phyloP scores from a whole-genome alignment of 2,329 filamentous ascomycete species.

The Ophiocordyceps camponoti-leonardi region DNA sequence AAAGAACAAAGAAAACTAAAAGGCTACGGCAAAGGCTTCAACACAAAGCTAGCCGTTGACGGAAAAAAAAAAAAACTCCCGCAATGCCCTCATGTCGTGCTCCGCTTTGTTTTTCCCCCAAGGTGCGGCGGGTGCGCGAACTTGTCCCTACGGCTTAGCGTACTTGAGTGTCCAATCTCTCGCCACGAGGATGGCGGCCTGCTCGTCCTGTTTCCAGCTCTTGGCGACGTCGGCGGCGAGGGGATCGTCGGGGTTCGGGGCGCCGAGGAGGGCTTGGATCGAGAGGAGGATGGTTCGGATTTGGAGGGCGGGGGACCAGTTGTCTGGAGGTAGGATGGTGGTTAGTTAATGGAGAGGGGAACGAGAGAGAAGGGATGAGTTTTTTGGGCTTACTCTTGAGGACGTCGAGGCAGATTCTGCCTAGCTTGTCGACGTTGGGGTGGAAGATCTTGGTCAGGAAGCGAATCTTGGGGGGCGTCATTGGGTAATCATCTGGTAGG shows the following conservation, averaged over 20 bases:
- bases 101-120: too few species aligned
- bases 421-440: conserved; percentile 95
- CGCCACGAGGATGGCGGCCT: conserved; percentile 79
- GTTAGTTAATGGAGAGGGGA: too few species aligned
- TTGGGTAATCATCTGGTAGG: conserved; percentile 94
- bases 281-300: conserved; percentile 97
- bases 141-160: conserved; percentile 34
- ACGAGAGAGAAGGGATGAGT: neutral
- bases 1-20: too few species aligned
- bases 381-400: conserved; percentile 58
- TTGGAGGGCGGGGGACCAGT: conserved; percentile 96
- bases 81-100: conserved; percentile 5
- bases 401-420: conserved; percentile 92
- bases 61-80: conserved; percentile 6
- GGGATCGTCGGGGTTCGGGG: conserved; percentile 96
- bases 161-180: conserved; percentile 82
- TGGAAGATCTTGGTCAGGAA: conserved; percentile 99
- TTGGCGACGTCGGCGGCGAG: conserved; percentile 95
- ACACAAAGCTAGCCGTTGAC: neutral
- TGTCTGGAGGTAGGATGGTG: conserved; percentile 39
- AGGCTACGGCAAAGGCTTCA: neutral
- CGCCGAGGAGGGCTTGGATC: conserved; percentile 89
- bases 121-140: too few species aligned
- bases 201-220: conserved; percentile 93
- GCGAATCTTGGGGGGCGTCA: conserved; percentile 96